Percentiles rank a stretch among this genome's conserved stretches.
Conservation (phyloP, 495 filamentous ascomycete genomes). For the Xylaria intraflava region DNA sequence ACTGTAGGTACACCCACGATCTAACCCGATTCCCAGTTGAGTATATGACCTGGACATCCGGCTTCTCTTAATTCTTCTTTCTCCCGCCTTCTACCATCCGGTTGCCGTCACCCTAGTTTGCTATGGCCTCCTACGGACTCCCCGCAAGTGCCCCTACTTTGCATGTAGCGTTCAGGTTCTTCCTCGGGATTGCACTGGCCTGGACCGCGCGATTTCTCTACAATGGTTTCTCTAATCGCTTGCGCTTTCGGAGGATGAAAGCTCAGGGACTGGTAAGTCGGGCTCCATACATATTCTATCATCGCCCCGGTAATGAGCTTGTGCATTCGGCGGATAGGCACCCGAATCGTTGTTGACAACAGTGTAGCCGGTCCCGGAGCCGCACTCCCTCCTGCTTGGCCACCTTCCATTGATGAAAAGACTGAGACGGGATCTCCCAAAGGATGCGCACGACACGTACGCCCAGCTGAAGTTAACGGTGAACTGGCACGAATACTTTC, state of each 20-base stretch:
- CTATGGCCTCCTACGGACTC: no score
- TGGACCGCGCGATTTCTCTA: neutral
- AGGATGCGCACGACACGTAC: neutral
- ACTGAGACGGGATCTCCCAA: neutral
- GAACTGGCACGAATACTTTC: constrained; percentile 9
- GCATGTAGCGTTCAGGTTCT: no score
- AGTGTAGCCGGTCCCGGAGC: neutral
- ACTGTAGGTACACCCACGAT: no score
- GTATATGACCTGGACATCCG: no score
- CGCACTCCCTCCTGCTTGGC: neutral
- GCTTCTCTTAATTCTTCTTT: no score
- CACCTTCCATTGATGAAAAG: neutral
- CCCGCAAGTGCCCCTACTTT: no score
- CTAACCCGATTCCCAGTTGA: no score
- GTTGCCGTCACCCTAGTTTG: no score
- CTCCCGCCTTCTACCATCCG: no score
- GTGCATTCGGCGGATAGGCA: no score
- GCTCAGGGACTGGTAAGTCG: neutral
- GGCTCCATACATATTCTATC: neutral
- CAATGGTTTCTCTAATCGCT: neutral
- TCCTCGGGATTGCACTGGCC: no score
- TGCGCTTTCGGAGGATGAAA: neutral
- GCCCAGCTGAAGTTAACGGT: neutral
- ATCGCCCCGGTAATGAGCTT: no score
- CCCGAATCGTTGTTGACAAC: neutral